Percentiles rank a stretch among this genome's conserved stretches.
phyloP scores from a whole-genome alignment of 305 asterid species.

The Rubia tinctorum region DNA sequence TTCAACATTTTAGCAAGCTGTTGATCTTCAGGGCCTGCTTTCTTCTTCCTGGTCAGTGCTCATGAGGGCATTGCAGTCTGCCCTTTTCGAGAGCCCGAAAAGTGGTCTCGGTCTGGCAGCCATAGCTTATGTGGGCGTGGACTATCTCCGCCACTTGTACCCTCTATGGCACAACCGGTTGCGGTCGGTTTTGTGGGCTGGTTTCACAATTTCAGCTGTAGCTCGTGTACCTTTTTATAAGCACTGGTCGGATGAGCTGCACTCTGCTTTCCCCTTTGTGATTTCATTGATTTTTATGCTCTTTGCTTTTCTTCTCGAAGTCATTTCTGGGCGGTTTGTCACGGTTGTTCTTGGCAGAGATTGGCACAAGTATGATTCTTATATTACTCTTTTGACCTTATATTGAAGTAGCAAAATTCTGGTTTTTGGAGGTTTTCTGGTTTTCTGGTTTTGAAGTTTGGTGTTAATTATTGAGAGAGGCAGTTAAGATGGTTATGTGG shows the following conservation, averaged over 20 bases:
- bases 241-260: conserved; percentile 82
- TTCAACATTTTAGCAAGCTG: neutral
- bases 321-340: conserved; percentile 85
- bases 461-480: neutral
- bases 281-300: conserved; percentile 68
- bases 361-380: conserved; percentile 75
- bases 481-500: conserved; percentile 3
- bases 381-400: neutral
- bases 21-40: neutral
- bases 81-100: conserved; percentile 21
- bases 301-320: conserved; percentile 68
- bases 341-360: conserved; percentile 96
- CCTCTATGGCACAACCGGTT: conserved; percentile 79
- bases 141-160: conserved; percentile 79
- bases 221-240: conserved; percentile 71
- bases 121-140: conserved; percentile 65
- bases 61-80: conserved; percentile 25
- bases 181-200: conserved; percentile 77
- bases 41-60: neutral
- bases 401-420: neutral
- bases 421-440: neutral
- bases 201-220: conserved; percentile 56
- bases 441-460: neutral
- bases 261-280: conserved; percentile 74
- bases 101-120: conserved; percentile 81